Conservation (phyloP, 2,329 filamentous ascomycete species). For the Diplodia sapinea region DNA sequence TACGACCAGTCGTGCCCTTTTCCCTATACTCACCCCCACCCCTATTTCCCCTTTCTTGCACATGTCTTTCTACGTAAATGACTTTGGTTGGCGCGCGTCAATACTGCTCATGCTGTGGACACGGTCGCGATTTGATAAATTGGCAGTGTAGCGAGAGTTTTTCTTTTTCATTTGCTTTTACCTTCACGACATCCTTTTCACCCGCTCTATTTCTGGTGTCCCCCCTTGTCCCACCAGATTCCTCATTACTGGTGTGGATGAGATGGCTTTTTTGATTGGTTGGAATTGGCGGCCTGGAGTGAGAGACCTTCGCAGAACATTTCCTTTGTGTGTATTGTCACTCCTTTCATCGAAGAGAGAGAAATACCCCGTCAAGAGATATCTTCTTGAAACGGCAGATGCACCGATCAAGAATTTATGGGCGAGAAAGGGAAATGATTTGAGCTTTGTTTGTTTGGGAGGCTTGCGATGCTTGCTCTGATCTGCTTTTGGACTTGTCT, state of each 20-base stretch:
- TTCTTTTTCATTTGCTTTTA: slow-evolving; percentile 22
- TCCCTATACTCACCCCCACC: neutral
- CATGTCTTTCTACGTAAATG: slow-evolving; percentile 30
- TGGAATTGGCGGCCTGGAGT: slow-evolving; percentile 16
- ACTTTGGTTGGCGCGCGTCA: slow-evolving; percentile 25
- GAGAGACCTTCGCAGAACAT: slow-evolving; percentile 25
- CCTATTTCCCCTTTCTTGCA: slow-evolving; percentile 26
- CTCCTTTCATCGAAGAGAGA: slow-evolving; percentile 23
- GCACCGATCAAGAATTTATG: slow-evolving; percentile 19
- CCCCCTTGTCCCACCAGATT: neutral
- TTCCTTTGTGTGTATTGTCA: slow-evolving; percentile 17
- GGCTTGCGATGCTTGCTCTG: slow-evolving; percentile 20
- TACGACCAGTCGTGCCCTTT: slow-evolving; percentile 8
- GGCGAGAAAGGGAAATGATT: slow-evolving; percentile 11
- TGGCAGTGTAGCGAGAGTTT: slow-evolving; percentile 20
- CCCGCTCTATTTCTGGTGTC: slow-evolving; percentile 26
- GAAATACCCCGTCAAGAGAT: slow-evolving; percentile 13
- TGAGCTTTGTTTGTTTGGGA: slow-evolving; percentile 2
- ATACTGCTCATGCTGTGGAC: slow-evolving; percentile 17
- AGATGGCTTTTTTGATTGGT: slow-evolving; percentile 22
- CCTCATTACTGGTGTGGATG: neutral
- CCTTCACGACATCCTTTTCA: slow-evolving; percentile 25
- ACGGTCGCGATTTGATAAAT: slow-evolving; percentile 29
- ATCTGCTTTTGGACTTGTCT: slow-evolving; percentile 20
- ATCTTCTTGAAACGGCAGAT: slow-evolving; percentile 10